Evolutionary conservation across 106 monocot genomes (phyloP).

Genomic region (Phalaenopsis aphrodite): DNA sequence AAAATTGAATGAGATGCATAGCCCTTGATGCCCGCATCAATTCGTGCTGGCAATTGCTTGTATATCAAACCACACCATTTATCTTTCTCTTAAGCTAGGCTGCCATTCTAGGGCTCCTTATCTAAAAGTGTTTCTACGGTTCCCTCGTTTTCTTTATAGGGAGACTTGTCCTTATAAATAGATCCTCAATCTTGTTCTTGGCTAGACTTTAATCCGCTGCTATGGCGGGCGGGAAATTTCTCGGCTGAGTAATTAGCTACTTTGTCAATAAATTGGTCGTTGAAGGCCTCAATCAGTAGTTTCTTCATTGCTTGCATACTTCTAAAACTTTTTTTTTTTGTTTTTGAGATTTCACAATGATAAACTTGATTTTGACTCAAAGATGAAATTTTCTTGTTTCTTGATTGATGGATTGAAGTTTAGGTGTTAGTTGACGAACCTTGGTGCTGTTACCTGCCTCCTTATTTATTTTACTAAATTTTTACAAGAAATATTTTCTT

Average conservation of each 20-base stretch:
- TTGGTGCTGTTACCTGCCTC: no score
- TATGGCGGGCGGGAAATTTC: slow-evolving; percentile 19
- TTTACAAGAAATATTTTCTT: no score
- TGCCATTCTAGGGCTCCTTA: no score
- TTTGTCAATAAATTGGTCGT: slow-evolving; percentile 20
- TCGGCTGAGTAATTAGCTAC: slow-evolving; percentile 13
- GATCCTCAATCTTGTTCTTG: neutral
- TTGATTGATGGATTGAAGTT: no score
- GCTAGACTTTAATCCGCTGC: neutral
- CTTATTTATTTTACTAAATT: no score
- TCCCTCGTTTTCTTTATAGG: neutral
- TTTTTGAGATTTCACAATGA: neutral
- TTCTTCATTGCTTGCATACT: neutral
- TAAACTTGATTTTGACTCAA: neutral
- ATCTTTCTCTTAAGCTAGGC: no score
- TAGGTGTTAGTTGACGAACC: no score
- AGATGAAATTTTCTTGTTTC: neutral
- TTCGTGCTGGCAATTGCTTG: no score
- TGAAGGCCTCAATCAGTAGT: slow-evolving; percentile 20
- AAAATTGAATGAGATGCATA: no score
- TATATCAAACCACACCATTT: no score
- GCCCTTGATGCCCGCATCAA: no score
- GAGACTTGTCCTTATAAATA: neutral
- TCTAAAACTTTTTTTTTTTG: neutral
- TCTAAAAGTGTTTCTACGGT: neutral